Percentiles rank a stretch among this genome's conserved stretches.
Evolutionary conservation across 192 early-diverging fungal species (phyloP).

Genomic region (Umbelopsis sp.): DNA sequence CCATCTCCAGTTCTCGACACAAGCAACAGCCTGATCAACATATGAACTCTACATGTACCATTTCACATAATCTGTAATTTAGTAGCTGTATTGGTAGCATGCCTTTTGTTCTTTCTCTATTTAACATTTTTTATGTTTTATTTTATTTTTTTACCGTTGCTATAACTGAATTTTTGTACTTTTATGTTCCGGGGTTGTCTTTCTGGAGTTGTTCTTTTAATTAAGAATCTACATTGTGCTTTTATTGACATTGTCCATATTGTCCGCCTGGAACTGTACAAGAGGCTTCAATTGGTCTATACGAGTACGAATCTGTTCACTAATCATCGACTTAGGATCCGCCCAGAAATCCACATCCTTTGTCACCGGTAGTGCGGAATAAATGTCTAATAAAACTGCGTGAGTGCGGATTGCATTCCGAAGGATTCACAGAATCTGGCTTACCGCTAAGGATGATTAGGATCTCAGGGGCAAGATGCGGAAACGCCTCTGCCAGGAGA

Average conservation of each 20-base stretch:
- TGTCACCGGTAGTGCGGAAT: slow-evolving; percentile 25
- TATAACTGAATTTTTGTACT: neutral
- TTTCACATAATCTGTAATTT: neutral
- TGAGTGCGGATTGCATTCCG: neutral
- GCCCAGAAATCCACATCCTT: slow-evolving; percentile 29
- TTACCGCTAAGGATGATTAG: slow-evolving; percentile 27
- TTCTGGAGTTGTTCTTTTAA: neutral
- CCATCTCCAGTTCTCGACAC: neutral
- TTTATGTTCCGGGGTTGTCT: neutral
- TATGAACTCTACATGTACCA: neutral
- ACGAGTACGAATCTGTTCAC: slow-evolving; percentile 25
- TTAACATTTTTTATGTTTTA: neutral
- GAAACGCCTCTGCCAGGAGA: slow-evolving; percentile 35
- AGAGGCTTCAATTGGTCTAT: slow-evolving; percentile 17
- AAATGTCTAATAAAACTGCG: slow-evolving; percentile 17
- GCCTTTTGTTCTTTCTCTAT: too few species aligned
- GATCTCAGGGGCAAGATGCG: slow-evolving; percentile 29
- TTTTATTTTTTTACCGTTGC: neutral
- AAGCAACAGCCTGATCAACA: neutral
- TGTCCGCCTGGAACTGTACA: slow-evolving; percentile 20
- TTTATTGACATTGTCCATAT: slow-evolving; percentile 34
- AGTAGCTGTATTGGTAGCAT: too few species aligned
- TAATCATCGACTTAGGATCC: slow-evolving; percentile 19
- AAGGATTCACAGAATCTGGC: neutral
- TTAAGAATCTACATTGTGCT: slow-evolving; percentile 9